A percentile compares a stretch with the other conserved stretches of the same genome.
These are phyloP conservation scores for Fusarium azukiicola DNA, from an alignment of 2,329 filamentous ascomycete genomes.

Conservation along the genomic window DNA sequence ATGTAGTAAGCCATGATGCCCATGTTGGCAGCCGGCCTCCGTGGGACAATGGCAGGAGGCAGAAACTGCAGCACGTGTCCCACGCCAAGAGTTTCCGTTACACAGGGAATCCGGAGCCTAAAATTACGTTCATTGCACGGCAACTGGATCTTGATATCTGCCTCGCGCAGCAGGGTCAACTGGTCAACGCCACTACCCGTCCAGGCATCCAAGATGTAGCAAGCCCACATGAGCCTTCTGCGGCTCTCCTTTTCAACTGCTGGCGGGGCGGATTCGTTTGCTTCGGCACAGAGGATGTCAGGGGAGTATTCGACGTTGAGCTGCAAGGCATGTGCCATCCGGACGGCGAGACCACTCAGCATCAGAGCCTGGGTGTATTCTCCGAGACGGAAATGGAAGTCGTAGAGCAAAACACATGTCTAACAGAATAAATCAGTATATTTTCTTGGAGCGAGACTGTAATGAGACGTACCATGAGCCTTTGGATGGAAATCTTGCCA, in stretches of 20 bases:
- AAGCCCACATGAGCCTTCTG: slow-evolving; percentile 66
- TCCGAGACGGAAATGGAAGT: slow-evolving; percentile 64
- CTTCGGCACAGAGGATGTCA: slow-evolving; percentile 63
- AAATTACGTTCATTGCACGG: slow-evolving; percentile 66
- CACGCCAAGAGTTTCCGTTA: slow-evolving; percentile 65
- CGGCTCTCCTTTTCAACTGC: slow-evolving; percentile 64
- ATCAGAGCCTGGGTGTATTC: slow-evolving; percentile 66
- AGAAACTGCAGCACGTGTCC: slow-evolving; percentile 66
- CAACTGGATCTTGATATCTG: slow-evolving; percentile 66
- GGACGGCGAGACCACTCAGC: slow-evolving; percentile 65
- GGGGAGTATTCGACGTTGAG: slow-evolving; percentile 63
- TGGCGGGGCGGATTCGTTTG: slow-evolving; percentile 56
- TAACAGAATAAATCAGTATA: slow-evolving; percentile 36
- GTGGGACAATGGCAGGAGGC: slow-evolving; percentile 63
- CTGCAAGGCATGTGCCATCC: slow-evolving; percentile 66
- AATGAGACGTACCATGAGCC: slow-evolving; percentile 60
- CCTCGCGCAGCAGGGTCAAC: slow-evolving; percentile 63
- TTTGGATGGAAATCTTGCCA: slow-evolving; percentile 64
- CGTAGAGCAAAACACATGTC: slow-evolving; percentile 64
- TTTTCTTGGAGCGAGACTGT: neutral
- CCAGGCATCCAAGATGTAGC: slow-evolving; percentile 66
- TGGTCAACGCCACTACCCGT: slow-evolving; percentile 65
- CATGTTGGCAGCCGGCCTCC: slow-evolving; percentile 65
- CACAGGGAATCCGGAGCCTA: slow-evolving; percentile 64
- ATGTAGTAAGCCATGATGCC: slow-evolving; percentile 69